Conservation (phyloP, 306 rosid genomes). For the cucumber (Cucumis sativus) region DNA sequence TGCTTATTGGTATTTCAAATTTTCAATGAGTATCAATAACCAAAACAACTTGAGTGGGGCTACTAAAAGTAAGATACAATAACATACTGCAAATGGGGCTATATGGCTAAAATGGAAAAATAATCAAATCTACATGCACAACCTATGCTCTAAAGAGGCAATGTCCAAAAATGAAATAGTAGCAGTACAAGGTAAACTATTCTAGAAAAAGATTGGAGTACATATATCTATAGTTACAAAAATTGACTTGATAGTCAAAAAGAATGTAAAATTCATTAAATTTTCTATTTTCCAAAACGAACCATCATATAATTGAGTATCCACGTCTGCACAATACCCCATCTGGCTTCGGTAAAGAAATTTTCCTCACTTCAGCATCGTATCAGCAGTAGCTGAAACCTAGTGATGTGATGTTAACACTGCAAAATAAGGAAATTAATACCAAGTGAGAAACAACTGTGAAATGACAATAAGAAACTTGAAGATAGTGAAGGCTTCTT, state of each 20-base stretch:
- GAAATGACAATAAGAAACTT: not conserved
- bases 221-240: constrained; percentile 11
- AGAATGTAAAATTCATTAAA: constrained; percentile 3
- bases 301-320: not conserved
- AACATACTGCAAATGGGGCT: not conserved
- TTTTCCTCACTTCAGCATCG: not conserved
- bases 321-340: not conserved
- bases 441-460: not conserved
- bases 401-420: constrained; percentile 11
- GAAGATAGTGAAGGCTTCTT: not conserved
- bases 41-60: not conserved
- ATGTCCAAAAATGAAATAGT: not conserved
- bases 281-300: not conserved
- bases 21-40: not conserved
- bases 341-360: not conserved
- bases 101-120: not conserved
- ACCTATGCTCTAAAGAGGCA: not conserved
- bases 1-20: not conserved
- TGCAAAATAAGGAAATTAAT: not conserved
- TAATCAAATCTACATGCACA: not conserved
- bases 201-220: not conserved
- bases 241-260: not conserved
- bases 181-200: not conserved
- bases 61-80: not conserved
- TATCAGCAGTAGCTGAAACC: not conserved